Evolutionary conservation across 192 early-diverging fungal species (phyloP), one percentile per base, ranked within the genome.

Genomic region (Entomortierella beljakovae): DNA sequence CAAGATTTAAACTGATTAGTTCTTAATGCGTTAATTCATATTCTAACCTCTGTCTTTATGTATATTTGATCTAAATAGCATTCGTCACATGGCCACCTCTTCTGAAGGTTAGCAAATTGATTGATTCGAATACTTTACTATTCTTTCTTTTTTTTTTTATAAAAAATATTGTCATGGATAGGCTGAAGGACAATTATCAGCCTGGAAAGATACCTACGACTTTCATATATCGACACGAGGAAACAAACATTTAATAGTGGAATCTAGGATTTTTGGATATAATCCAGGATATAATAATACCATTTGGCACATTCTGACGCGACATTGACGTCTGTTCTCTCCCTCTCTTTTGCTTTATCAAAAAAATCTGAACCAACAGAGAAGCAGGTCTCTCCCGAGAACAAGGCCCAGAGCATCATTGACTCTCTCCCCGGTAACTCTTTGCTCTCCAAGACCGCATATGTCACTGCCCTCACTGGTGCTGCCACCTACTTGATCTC

Each of bases 341-440:
- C 20, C 25, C 25, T 23, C 26, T 55, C 7, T 37, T 54, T 1
- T n/a, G n/a, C n/a, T n/a, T n/a, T n/a, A n/a, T n/a, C n/a, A n/a
- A n/a, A n/a, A n/a, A n/a, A n/a, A n/a, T n/a, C n/a, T n/a, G n/a
- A n/a, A n/a, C n/a, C 35, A 34, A 49, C 61, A 77, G 80, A 74
- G 75, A 77, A 68, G 71, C 68, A 71, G 71, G 81, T 83, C 60
- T 88, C 90, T n/a, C 94, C 96, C 37, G 90, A 90, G 73, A 82
- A 90, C 69, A 94, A 93, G 86, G 97, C 97, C 54, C 85, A 90
- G 82, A 93, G 92, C 85, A 90, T 99, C 68, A 91, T 99, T 80
- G 94, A 97, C 70, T 82, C 93, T 34, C 93, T 98, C 70, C 97
- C 97, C 57, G 97, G 97, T 25, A 90, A 95, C 70, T 92, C 89